Conservation (phyloP, 768 basidiomycete genomes). For the Tricholoma bakamatsutake region DNA sequence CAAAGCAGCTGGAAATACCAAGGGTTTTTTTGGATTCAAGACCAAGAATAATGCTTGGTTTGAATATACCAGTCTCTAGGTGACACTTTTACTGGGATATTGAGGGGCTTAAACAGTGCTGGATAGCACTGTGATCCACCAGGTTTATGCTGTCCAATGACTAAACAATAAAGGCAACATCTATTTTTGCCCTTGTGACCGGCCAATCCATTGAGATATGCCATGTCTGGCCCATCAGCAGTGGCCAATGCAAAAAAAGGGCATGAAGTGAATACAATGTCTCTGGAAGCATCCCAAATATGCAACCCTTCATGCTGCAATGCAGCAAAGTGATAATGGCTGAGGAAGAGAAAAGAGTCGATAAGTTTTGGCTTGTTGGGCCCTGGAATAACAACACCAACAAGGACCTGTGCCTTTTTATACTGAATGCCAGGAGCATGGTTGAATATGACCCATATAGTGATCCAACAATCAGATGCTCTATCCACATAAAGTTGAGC, state of each 20-base stretch:
- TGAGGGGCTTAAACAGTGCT: background rate
- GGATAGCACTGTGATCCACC: no score
- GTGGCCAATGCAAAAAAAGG: slow-evolving; percentile 9
- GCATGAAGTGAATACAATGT: background rate
- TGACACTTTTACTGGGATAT: slow-evolving; percentile 12
- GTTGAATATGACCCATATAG: background rate
- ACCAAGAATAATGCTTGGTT: slow-evolving; percentile 27
- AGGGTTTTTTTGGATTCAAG: slow-evolving; percentile 13
- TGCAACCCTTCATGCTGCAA: slow-evolving; percentile 18
- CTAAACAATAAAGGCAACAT: slow-evolving; percentile 23
- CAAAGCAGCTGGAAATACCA: slow-evolving; percentile 25
- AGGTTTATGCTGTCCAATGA: slow-evolving; percentile 19
- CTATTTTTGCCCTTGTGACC: slow-evolving; percentile 20
- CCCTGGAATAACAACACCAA: background rate
- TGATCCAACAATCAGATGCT: slow-evolving; percentile 1
- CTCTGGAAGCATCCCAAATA: slow-evolving; percentile 12
- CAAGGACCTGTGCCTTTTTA: background rate
- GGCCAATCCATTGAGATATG: slow-evolving; percentile 20
- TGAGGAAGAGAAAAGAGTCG: background rate
- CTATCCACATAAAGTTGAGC: background rate
- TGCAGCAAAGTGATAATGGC: background rate
- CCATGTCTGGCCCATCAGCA: slow-evolving; percentile 10
- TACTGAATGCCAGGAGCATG: background rate
- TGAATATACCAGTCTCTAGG: background rate
- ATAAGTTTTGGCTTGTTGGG: slow-evolving; percentile 1